Conservation (phyloP, 352 stramenopile species). For the Labyrinthula sp. region DNA sequence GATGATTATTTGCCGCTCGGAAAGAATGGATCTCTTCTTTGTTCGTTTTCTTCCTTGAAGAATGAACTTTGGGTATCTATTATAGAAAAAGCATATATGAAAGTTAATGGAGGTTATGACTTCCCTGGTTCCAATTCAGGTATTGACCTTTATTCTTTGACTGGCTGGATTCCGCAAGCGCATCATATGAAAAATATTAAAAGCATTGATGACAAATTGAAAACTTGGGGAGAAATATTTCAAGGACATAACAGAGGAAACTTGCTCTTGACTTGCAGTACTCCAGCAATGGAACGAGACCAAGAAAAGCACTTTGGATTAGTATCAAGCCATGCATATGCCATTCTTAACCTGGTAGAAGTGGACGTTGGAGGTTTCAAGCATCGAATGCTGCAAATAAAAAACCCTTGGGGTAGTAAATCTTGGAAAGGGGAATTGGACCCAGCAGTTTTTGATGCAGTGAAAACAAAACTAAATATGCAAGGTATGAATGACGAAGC, state of each 20-base stretch:
- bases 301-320: constrained; percentile 60
- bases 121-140: constrained; percentile 86
- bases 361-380: constrained; percentile 33
- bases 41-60: constrained; percentile 47
- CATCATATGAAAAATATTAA: constrained; percentile 45
- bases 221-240: constrained; percentile 65
- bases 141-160: constrained; percentile 91
- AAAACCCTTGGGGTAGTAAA: constrained; percentile 66
- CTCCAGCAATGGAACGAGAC: constrained; percentile 50
- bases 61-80: constrained; percentile 70
- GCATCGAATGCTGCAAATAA: constrained; percentile 58
- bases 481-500: constrained; percentile 34
- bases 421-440: constrained; percentile 57
- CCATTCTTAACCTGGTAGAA: constrained; percentile 71
- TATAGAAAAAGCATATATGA: constrained; percentile 95
- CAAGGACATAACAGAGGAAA: constrained; percentile 77
- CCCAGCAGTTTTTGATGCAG: constrained; percentile 35
- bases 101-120: constrained; percentile 84
- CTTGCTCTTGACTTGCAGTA: constrained; percentile 86
- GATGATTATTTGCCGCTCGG: constrained; percentile 79
- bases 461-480: no score
- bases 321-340: constrained; percentile 83
- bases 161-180: constrained; percentile 87
- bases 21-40: constrained; percentile 45
- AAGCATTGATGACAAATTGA: no score